phyloP scores from a whole-genome alignment of 2,329 filamentous ascomycete genomes.

The Sporothrix schenckii region DNA sequence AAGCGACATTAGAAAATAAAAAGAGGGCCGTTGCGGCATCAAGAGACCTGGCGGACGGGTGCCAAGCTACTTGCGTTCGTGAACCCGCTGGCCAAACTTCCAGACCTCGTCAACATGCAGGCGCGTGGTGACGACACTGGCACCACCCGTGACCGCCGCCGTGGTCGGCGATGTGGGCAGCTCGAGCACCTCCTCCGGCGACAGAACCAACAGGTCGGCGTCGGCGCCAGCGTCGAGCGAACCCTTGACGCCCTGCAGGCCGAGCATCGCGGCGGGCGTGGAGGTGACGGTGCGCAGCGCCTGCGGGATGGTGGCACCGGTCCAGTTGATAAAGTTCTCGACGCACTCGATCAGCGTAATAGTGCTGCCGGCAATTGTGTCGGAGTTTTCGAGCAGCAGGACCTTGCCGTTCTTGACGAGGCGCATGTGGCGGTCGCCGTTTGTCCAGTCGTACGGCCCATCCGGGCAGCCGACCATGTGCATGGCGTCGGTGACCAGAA shows the following conservation, averaged over 20 bases:
- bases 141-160: conserved; percentile 24
- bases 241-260: conserved; percentile 68
- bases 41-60: background rate
- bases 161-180: conserved; percentile 29
- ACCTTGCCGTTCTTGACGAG: conserved; percentile 72
- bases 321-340: conserved; percentile 78
- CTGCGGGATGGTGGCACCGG: conserved; percentile 66
- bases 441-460: conserved; percentile 84
- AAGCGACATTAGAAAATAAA: conserved; percentile 25
- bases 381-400: conserved; percentile 75
- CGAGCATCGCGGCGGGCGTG: conserved; percentile 77
- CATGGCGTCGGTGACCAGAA: conserved; percentile 93
- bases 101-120: conserved; percentile 74
- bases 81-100: conserved; percentile 70
- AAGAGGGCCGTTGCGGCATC: background rate
- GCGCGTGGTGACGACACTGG: conserved; percentile 40
- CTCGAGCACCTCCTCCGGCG: conserved; percentile 49
- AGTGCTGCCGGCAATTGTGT: conserved; percentile 75
- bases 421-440: conserved; percentile 61
- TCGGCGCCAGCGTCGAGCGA: conserved; percentile 64
- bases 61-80: conserved; percentile 27
- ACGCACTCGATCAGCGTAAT: conserved; percentile 79
- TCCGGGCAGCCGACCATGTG: conserved; percentile 81
- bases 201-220: conserved; percentile 70
- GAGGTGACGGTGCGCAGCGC: conserved; percentile 73